These are phyloP conservation scores for Ceratobasidium sp. DNA, from an alignment of 1,284 basidiomycete species.

Conservation along the genomic window DNA sequence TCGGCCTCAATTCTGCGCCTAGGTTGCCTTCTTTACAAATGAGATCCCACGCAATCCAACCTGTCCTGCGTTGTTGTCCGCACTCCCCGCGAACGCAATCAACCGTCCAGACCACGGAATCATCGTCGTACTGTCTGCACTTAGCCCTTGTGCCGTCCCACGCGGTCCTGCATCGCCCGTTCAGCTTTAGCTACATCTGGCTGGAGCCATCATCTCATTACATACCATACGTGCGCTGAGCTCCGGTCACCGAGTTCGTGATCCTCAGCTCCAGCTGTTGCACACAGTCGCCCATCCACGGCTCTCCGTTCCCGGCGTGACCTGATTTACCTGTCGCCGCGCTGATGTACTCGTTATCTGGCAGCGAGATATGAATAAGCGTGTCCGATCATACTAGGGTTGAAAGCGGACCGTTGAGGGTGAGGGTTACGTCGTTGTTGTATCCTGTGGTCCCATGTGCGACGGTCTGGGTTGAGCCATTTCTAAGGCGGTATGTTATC, in stretches of 20 bases:
- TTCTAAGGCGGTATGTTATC: background rate
- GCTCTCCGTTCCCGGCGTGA: background rate
- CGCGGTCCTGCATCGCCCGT: background rate
- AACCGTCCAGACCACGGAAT: background rate
- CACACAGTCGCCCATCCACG: conserved; percentile 17
- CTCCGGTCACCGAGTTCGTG: conserved; percentile 7
- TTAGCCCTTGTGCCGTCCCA: background rate
- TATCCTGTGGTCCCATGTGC: background rate
- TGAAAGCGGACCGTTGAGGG: background rate
- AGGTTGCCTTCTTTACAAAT: background rate
- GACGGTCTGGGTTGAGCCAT: background rate
- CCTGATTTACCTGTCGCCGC: background rate
- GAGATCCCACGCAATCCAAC: background rate
- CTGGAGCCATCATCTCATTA: too few species aligned
- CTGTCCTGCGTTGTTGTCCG: background rate
- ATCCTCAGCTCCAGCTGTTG: background rate
- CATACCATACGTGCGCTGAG: background rate
- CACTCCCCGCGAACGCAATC: background rate
- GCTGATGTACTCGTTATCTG: conserved; percentile 8
- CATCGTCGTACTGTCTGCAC: background rate
- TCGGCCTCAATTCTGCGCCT: too few species aligned
- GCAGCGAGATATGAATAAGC: background rate
- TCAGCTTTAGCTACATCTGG: too few species aligned
- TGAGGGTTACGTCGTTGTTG: background rate
- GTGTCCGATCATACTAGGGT: background rate